Percentiles rank a stretch among this genome's conserved stretches.
phyloP scores from a whole-genome alignment of 2,329 filamentous ascomycete species.

The Colletotrichum sp. region DNA sequence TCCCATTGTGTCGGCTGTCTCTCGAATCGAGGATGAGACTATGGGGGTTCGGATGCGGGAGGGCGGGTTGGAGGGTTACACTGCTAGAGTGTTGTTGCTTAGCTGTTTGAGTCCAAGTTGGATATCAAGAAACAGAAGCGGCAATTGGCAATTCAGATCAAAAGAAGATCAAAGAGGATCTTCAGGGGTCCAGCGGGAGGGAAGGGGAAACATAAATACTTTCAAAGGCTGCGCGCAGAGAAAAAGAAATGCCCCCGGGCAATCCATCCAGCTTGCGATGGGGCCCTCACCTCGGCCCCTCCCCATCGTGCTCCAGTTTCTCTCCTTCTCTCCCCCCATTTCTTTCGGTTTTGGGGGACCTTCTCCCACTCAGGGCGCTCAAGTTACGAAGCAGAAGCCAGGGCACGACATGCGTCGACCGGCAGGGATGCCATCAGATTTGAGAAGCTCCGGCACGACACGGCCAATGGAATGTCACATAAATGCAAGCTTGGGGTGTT shows the following conservation, averaged over 20 bases:
- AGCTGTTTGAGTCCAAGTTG: not conserved
- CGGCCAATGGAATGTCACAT: constrained; percentile 1
- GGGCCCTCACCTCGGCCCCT: constrained; percentile 16
- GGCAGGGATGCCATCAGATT: not conserved
- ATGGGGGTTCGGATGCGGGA: not conserved
- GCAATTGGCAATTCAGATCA: constrained; percentile 6
- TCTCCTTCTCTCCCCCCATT: not conserved
- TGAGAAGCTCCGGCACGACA: constrained; percentile 7
- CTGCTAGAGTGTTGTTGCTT: not conserved
- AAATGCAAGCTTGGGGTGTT: constrained; percentile 16
- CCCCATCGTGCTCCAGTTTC: not conserved
- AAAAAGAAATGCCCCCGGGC: not conserved
- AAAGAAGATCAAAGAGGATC: not conserved
- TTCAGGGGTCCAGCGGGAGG: not conserved
- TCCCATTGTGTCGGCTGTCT: constrained; percentile 39
- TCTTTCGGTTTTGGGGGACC: not conserved
- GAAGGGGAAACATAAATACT: constrained; percentile 10
- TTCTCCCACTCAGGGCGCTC: constrained; percentile 12
- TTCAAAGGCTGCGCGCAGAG: not conserved
- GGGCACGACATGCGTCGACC: constrained; percentile 12
- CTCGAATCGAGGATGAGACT: not conserved
- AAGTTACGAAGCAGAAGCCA: constrained; percentile 19
- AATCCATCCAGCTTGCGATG: not conserved
- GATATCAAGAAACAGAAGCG: not conserved
- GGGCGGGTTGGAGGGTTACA: not conserved